Evolutionary conservation across 2,329 filamentous ascomycete genomes (phyloP).

Genomic region (Sphaerulina vaccinii): DNA sequence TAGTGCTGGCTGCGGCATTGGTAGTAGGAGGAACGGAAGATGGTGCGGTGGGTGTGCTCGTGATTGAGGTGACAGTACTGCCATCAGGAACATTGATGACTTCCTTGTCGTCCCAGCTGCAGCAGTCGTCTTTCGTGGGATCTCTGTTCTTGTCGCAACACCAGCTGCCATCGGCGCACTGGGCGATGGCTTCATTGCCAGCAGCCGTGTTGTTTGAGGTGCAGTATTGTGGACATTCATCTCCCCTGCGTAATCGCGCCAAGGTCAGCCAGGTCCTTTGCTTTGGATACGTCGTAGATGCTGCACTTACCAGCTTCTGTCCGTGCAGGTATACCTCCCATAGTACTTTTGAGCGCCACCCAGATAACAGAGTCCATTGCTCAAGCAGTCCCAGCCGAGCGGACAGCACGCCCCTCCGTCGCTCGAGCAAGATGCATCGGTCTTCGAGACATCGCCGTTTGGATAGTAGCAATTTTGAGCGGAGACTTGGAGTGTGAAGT

Average conservation of each 20-base stretch:
- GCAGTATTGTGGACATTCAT: conserved; percentile 34
- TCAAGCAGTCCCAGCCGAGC: conserved; percentile 36
- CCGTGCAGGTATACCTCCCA: conserved; percentile 39
- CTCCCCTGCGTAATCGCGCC: too few species aligned
- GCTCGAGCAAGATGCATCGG: conserved; percentile 29
- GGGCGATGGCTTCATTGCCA: conserved; percentile 36
- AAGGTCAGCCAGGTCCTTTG: too few species aligned
- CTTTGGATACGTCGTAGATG: too few species aligned
- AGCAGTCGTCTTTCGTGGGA: conserved; percentile 25
- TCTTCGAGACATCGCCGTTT: conserved; percentile 32
- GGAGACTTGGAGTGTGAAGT: conserved; percentile 11
- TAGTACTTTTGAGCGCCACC: conserved; percentile 26
- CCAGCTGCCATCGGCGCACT: conserved; percentile 33
- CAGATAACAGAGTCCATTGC: conserved; percentile 38
- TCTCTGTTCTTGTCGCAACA: conserved; percentile 34
- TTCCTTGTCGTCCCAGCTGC: conserved; percentile 15
- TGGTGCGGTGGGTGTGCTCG: conserved; percentile 15
- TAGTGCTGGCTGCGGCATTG: conserved; percentile 4
- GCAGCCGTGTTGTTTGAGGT: conserved; percentile 26
- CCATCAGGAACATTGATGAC: conserved; percentile 23
- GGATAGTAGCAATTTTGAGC: conserved; percentile 40
- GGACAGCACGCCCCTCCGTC: conserved; percentile 38
- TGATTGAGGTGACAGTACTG: conserved; percentile 22
- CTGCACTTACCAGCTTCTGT: conserved; percentile 28
- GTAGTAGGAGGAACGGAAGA: conserved; percentile 3